Percentiles rank a stretch among this genome's conserved stretches.
Evolutionary conservation across 2,329 filamentous ascomycete genomes (phyloP).

Genomic region (Fusarium sp.): DNA sequence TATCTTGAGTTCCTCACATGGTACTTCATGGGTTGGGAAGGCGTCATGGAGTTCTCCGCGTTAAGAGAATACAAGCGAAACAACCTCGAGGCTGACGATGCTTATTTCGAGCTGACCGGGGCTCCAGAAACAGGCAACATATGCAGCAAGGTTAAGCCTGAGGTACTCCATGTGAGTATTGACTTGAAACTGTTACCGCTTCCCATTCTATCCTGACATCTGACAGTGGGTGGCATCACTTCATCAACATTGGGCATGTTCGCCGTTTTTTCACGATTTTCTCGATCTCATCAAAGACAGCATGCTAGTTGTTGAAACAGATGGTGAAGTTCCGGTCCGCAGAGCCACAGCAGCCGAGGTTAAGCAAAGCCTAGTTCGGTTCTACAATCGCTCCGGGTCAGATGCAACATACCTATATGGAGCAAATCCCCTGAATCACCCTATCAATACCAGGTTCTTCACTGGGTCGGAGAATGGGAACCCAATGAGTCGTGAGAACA

Average conservation of each 20-base stretch:
- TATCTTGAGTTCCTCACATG: background rate
- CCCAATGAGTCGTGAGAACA: no score
- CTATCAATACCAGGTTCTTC: background rate
- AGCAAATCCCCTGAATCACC: background rate
- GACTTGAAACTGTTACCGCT: background rate
- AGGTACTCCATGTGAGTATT: background rate
- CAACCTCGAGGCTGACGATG: background rate
- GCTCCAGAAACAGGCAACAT: background rate
- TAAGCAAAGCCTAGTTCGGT: background rate
- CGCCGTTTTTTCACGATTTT: background rate
- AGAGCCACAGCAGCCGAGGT: background rate
- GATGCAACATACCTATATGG: background rate
- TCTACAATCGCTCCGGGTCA: background rate
- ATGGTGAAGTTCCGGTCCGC: background rate
- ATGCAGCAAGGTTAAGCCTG: background rate
- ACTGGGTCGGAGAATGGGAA: background rate
- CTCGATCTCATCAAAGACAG: background rate
- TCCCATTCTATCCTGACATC: background rate
- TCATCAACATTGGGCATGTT: background rate
- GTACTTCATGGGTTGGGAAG: background rate
- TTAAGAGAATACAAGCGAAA: background rate
- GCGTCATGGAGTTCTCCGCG: background rate
- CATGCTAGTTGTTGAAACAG: background rate
- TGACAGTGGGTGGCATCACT: background rate
- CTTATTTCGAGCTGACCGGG: background rate